These are phyloP conservation scores for Saturnispora silvae DNA, from an alignment of 805 yeast species.

Conservation along the genomic window DNA sequence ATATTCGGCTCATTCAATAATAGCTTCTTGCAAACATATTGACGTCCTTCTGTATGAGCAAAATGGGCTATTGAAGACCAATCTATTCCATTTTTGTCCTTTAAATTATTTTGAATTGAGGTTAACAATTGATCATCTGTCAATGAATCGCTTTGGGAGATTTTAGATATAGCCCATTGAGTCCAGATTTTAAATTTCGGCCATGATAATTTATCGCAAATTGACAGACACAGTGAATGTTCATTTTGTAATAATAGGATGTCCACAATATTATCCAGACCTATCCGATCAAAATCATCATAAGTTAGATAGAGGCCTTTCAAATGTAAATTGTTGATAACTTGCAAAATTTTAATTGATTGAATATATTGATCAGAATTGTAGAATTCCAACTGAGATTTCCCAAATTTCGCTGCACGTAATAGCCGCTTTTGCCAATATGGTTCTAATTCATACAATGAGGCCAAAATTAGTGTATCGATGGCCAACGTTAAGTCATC, in stretches of 20 bases:
- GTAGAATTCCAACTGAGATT: conserved; percentile 43
- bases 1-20: conserved; percentile 59
- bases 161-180: conserved; percentile 74
- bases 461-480: conserved; percentile 59
- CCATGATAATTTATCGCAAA: conserved; percentile 39
- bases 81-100: conserved; percentile 29
- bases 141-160: conserved; percentile 39
- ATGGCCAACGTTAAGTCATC: conserved; percentile 48
- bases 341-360: conserved; percentile 50
- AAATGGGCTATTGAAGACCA: conserved; percentile 48
- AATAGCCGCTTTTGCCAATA: conserved; percentile 71
- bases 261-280: conserved; percentile 45
- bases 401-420: conserved; percentile 81
- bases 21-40: conserved; percentile 54
- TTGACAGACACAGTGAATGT: conserved; percentile 52
- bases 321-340: conserved; percentile 58
- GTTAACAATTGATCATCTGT: conserved; percentile 52
- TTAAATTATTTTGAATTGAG: conserved; percentile 37
- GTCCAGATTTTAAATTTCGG: conserved; percentile 47
- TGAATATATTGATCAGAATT: conserved; percentile 53
- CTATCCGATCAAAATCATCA: conserved; percentile 38
- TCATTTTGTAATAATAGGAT: conserved; percentile 48
- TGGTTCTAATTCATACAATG: conserved; percentile 67
- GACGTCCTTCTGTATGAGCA: conserved; percentile 77
- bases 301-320: conserved; percentile 63